These are phyloP conservation scores for Lodderomyces margitis DNA, from an alignment of 1,139 yeast species.

Conservation along the genomic window DNA sequence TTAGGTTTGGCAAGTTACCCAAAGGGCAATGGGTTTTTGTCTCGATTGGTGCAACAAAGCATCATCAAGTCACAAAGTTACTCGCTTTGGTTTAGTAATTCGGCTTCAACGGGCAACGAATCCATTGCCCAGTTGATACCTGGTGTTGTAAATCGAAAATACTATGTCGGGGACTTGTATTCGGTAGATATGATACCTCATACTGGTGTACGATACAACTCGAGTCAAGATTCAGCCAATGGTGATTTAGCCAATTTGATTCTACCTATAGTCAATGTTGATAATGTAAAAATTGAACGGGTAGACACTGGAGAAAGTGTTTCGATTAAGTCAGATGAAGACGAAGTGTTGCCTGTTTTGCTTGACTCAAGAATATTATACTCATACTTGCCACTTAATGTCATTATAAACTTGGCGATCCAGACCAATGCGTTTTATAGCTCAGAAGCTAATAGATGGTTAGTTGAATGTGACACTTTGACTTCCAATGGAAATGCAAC, in stretches of 20 bases:
- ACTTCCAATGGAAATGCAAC: conserved; percentile 41
- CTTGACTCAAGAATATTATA: conserved; percentile 58
- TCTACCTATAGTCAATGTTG: conserved; percentile 59
- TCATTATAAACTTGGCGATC: conserved; percentile 64
- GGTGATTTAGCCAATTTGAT: conserved; percentile 20
- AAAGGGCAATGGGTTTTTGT: conserved; percentile 42
- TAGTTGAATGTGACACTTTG: conserved; percentile 59
- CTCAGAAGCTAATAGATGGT: conserved; percentile 53
- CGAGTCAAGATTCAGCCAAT: conserved; percentile 19
- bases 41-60: conserved; percentile 27
- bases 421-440: conserved; percentile 73
- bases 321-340: conserved; percentile 31
- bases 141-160: conserved; percentile 55
- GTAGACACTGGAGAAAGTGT: conserved; percentile 33
- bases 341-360: conserved; percentile 50
- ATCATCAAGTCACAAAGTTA: conserved; percentile 49
- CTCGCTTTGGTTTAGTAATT: conserved; percentile 48
- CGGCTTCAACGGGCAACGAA: conserved; percentile 11
- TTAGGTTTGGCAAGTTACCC: conserved; percentile 52
- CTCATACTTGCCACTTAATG: conserved; percentile 56
- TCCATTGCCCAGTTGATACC: conserved; percentile 47
- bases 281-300: conserved; percentile 51
- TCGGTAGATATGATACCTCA: conserved; percentile 49
- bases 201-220: conserved; percentile 25
- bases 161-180: conserved; percentile 45